These are phyloP conservation scores for Scleroderma bovista DNA, from an alignment of 768 basidiomycete species.

Conservation along the genomic window DNA sequence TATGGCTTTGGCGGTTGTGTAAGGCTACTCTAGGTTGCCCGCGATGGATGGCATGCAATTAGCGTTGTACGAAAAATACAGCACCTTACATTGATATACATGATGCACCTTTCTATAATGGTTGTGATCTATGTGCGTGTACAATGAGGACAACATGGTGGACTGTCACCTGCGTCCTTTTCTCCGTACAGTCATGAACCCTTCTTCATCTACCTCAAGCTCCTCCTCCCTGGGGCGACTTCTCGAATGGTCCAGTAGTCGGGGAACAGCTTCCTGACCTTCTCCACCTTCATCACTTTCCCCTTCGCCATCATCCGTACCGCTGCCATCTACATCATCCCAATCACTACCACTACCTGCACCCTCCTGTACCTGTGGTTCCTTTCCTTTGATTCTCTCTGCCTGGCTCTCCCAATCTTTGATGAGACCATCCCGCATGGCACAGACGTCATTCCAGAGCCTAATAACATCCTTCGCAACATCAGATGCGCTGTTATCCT, in stretches of 20 bases:
- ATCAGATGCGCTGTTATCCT: constrained; percentile 75
- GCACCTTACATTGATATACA: no score
- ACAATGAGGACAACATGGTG: neutral
- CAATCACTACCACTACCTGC: constrained; percentile 38
- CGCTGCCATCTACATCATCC: constrained; percentile 42
- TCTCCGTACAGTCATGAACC: constrained; percentile 76
- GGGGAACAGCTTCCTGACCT: constrained; percentile 46
- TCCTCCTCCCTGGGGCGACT: constrained; percentile 39
- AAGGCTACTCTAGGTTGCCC: no score
- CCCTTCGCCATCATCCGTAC: constrained; percentile 41
- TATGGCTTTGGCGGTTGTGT: no score
- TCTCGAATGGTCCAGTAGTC: constrained; percentile 42
- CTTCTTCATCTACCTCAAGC: constrained; percentile 85
- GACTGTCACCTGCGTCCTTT: constrained; percentile 41
- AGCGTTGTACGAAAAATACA: no score
- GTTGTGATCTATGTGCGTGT: constrained; percentile 12
- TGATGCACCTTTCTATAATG: neutral
- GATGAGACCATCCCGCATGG: constrained; percentile 44
- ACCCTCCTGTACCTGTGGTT: constrained; percentile 37
- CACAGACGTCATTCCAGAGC: constrained; percentile 54
- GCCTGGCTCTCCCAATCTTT: constrained; percentile 59
- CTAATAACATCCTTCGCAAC: constrained; percentile 69
- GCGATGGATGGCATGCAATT: no score
- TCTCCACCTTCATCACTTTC: constrained; percentile 19
- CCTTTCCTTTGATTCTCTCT: constrained; percentile 50